These are phyloP conservation scores for Saccharomyces hybrid DNA, from an alignment of 1,139 yeast species.

Conservation along the genomic window DNA sequence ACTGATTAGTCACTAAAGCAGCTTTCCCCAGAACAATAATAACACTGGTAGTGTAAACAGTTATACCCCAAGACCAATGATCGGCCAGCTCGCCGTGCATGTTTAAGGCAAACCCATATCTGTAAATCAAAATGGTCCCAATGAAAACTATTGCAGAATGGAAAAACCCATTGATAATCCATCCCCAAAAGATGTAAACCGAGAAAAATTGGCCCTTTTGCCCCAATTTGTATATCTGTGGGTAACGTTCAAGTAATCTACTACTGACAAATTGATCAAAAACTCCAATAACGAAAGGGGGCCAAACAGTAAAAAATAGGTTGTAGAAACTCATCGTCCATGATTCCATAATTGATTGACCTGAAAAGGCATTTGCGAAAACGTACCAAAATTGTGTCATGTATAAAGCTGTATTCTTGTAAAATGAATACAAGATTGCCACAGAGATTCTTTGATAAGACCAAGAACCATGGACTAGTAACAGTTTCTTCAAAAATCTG, in stretches of 20 bases:
- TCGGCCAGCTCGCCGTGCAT: constrained; percentile 65
- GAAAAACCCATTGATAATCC: constrained; percentile 92
- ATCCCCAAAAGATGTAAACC: constrained; percentile 90
- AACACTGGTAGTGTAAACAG: constrained; percentile 79
- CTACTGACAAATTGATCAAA: constrained; percentile 96
- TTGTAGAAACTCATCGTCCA: constrained; percentile 97
- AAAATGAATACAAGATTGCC: constrained; percentile 89
- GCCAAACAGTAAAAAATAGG: constrained; percentile 89
- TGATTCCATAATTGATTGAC: constrained; percentile 92
- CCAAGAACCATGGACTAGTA: constrained; percentile 97
- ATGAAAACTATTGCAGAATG: constrained; percentile 84
- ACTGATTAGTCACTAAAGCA: constrained; percentile 79
- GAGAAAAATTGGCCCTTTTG: constrained; percentile 84
- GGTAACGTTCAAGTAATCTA: constrained; percentile 79
- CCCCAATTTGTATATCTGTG: constrained; percentile 86
- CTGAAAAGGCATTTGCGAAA: constrained; percentile 85
- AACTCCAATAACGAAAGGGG: constrained; percentile 93
- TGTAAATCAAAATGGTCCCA: constrained; percentile 62
- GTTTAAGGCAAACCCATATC: constrained; percentile 56
- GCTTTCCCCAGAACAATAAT: constrained; percentile 93
- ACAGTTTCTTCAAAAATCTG: constrained; percentile 68
- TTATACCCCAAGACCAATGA: constrained; percentile 95
- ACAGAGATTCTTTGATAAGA: constrained; percentile 88
- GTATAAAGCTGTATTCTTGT: constrained; percentile 89
- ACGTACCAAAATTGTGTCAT: constrained; percentile 99